Evolutionary conservation across 768 basidiomycete species (phyloP).

Genomic region (Termitomyces sp.): DNA sequence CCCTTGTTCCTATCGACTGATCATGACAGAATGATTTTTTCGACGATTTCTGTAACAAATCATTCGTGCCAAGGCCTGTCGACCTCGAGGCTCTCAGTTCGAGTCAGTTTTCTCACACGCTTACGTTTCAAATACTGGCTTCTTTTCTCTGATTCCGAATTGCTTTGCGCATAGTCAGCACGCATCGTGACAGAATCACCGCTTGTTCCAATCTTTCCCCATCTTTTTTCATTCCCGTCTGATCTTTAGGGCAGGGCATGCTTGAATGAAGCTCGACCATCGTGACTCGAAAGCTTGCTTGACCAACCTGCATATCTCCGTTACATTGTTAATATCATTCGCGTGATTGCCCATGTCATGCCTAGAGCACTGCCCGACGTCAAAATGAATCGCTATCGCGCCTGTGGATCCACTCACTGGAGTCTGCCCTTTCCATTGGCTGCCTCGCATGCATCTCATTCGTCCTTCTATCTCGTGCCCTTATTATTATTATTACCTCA

Average conservation of each 20-base stretch:
- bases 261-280: neutral
- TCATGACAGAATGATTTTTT: neutral
- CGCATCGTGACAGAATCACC: neutral
- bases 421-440: neutral
- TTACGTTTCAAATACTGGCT: neutral
- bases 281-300: constrained; percentile 1
- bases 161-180: neutral
- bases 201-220: neutral
- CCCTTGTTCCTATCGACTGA: neutral
- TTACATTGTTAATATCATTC: neutral
- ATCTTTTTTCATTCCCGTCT: neutral
- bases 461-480: neutral
- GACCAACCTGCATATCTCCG: neutral
- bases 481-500: neutral
- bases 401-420: neutral
- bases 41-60: neutral
- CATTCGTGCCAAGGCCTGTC: neutral
- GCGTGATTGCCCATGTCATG: neutral
- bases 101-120: neutral
- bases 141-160: neutral
- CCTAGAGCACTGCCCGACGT: constrained; percentile 1
- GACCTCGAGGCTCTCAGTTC: neutral
- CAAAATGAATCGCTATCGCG: constrained; percentile 1
- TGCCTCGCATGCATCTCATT: neutral
- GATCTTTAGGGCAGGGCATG: neutral